Percentiles rank a stretch among this genome's conserved stretches.
Conservation (phyloP, 169 alveolate species). For the Neospora caninum region DNA sequence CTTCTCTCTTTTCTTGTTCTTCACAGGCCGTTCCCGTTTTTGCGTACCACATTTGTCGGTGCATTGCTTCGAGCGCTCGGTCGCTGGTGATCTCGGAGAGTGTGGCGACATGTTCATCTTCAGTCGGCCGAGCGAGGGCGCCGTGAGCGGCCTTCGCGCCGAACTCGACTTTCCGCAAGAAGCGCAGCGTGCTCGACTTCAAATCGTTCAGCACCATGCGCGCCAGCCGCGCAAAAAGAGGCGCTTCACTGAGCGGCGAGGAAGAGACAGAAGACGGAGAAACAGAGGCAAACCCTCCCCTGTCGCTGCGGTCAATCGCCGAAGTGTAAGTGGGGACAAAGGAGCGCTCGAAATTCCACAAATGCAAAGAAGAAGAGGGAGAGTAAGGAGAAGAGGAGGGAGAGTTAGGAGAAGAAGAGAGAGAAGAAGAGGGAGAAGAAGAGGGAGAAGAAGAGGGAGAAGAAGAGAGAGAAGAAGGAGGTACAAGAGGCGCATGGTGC, state of each 20-base stretch:
- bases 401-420: neutral
- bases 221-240: no score
- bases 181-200: neutral
- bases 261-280: no score
- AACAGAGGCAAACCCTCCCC: no score
- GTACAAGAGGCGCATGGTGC: neutral
- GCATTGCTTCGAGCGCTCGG: neutral
- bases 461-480: neutral
- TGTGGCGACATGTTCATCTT: neutral
- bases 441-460: neutral
- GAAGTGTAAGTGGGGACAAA: neutral
- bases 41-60: neutral
- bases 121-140: neutral
- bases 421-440: neutral
- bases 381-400: neutral
- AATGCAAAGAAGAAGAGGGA: neutral
- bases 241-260: no score
- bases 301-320: no score
- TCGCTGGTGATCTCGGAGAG: slow-evolving; percentile 8
- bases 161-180: neutral
- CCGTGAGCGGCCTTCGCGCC: neutral
- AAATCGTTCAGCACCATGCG: neutral
- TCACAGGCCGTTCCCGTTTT: neutral
- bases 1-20: neutral
- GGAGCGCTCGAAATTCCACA: neutral